These are phyloP conservation scores for Pinus albicaulis DNA, from an alignment of 75 land plant genomes.

Conservation along the genomic window DNA sequence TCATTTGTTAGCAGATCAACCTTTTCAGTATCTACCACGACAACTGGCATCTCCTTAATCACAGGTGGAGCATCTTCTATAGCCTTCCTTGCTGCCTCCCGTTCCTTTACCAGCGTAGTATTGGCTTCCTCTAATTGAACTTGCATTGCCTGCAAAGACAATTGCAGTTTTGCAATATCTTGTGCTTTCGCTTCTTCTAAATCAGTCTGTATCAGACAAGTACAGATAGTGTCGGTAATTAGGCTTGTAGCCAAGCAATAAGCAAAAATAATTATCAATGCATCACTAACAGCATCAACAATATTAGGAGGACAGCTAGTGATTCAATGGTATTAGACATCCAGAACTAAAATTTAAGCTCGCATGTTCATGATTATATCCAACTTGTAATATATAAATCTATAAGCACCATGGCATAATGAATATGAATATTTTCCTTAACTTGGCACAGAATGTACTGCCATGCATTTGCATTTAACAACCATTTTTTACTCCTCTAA, in stretches of 20 bases:
- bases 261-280: background rate
- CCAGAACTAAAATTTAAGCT: background rate
- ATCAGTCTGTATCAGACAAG: slow-evolving; percentile 40
- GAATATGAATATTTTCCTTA: background rate
- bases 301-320: background rate
- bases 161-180: slow-evolving; percentile 76
- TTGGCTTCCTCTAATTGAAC: slow-evolving; percentile 67
- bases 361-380: no score
- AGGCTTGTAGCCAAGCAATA: background rate
- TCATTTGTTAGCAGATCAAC: slow-evolving; percentile 62
- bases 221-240: background rate
- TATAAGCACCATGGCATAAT: no score
- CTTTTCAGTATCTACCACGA: slow-evolving; percentile 71
- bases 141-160: slow-evolving; percentile 66
- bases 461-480: background rate
- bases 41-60: slow-evolving; percentile 60
- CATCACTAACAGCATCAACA: background rate
- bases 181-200: slow-evolving; percentile 83
- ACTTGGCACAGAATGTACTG: background rate
- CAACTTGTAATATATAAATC: no score
- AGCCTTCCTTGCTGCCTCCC: slow-evolving; percentile 62
- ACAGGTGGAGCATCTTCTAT: slow-evolving; percentile 84
- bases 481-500: background rate
- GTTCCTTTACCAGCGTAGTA: slow-evolving; percentile 52
- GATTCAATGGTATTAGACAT: background rate